phyloP scores from a whole-genome alignment of 768 basidiomycete species.

The Russula brevipes region DNA sequence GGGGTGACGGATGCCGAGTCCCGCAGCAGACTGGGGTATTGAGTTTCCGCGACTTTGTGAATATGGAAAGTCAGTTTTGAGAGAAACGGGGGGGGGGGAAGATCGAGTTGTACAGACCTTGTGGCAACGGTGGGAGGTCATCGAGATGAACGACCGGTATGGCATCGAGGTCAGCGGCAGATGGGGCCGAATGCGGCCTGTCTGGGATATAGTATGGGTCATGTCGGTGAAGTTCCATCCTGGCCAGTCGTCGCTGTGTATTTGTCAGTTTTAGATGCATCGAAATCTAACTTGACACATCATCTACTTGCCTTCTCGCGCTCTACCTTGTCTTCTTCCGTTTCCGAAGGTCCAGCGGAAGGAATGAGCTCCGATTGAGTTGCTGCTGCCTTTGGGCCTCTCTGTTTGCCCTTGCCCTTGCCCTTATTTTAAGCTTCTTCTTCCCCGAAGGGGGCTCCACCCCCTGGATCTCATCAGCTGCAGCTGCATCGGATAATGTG shows the following conservation, averaged over 20 bases:
- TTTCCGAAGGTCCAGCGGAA: slow-evolving; percentile 38
- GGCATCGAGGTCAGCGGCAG: slow-evolving; percentile 67
- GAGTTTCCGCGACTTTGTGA: neutral
- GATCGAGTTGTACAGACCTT: slow-evolving; percentile 27
- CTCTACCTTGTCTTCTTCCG: slow-evolving; percentile 48
- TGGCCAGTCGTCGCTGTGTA: slow-evolving; percentile 64
- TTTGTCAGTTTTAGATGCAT: neutral
- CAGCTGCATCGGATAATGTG: slow-evolving; percentile 29
- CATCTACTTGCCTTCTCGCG: slow-evolving; percentile 54
- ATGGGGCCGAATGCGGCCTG: slow-evolving; percentile 40
- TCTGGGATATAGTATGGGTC: slow-evolving; percentile 92
- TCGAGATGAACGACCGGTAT: slow-evolving; percentile 90
- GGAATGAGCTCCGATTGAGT: slow-evolving; percentile 15
- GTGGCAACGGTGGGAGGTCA: slow-evolving; percentile 48
- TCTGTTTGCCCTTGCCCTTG: slow-evolving; percentile 42
- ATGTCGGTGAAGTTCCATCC: slow-evolving; percentile 68
- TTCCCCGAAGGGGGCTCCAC: slow-evolving; percentile 28
- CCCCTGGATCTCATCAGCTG: slow-evolving; percentile 36
- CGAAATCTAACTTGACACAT: neutral
- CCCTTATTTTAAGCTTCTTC: slow-evolving; percentile 38
- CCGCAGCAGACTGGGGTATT: slow-evolving; percentile 21
- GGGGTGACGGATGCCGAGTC: slow-evolving; percentile 6
- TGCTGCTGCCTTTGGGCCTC: slow-evolving; percentile 37
- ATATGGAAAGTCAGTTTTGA: neutral
- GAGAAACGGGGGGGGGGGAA: neutral